A percentile compares a stretch with the other conserved stretches of the same genome.
Conservation (phyloP, 73 alveolate species). For the Paramecium caudatum region DNA sequence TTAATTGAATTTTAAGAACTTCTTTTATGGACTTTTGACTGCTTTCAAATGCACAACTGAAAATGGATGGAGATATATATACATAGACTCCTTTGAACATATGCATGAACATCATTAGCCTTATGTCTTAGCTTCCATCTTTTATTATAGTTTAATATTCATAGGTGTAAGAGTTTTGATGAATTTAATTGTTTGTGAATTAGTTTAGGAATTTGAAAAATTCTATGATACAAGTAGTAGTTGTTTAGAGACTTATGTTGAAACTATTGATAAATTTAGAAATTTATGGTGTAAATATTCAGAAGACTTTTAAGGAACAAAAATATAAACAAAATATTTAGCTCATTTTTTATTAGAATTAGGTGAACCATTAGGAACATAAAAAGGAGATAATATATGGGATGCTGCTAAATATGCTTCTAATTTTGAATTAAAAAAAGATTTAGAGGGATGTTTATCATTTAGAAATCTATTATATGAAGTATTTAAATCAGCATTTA, state of each 20-base stretch:
- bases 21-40: slow-evolving; percentile 4
- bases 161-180: not conserved
- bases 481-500: not conserved
- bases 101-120: slow-evolving; percentile 34
- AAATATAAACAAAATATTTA: slow-evolving; percentile 53
- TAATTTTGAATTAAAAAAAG: slow-evolving; percentile 6
- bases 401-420: slow-evolving; percentile 64
- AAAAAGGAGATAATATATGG: slow-evolving; percentile 64
- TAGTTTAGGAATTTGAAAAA: slow-evolving; percentile 54
- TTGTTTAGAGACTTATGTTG: slow-evolving; percentile 30
- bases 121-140: not conserved
- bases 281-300: slow-evolving; percentile 62
- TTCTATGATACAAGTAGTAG: slow-evolving; percentile 56
- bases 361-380: slow-evolving; percentile 56
- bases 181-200: slow-evolving; percentile 49
- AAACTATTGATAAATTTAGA: slow-evolving; percentile 25
- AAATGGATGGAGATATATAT: slow-evolving; percentile 56
- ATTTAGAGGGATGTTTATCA: slow-evolving; percentile 57
- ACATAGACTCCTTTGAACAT: not conserved
- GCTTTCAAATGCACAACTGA: not conserved
- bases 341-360: slow-evolving; percentile 50
- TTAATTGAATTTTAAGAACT: slow-evolving; percentile 2
- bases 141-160: slow-evolving; percentile 7
- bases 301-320: slow-evolving; percentile 41
- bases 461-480: slow-evolving; percentile 52